These are phyloP conservation scores for Prunus persica DNA, from an alignment of 306 rosid genomes.

Conservation along the genomic window DNA sequence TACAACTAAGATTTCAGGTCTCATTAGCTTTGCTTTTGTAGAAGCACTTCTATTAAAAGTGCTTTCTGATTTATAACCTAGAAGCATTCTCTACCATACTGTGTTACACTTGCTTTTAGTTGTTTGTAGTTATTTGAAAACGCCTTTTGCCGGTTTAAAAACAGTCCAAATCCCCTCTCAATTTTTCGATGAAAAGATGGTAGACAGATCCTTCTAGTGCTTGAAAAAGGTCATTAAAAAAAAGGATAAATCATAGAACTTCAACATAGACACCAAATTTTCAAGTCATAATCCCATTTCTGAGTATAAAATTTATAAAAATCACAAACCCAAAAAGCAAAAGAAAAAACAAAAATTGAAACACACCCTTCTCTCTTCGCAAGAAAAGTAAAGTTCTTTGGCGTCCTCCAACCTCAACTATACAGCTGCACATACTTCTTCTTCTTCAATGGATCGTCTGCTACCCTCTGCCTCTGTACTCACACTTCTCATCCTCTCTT, in stretches of 20 bases:
- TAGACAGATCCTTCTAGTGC: not conserved
- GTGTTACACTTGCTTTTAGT: too few relatives aligned
- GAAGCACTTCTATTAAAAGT: too few relatives aligned
- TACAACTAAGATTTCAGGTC: not conserved
- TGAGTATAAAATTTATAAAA: not conserved
- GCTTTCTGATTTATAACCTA: too few relatives aligned
- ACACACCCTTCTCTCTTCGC: slow-evolving; percentile 14
- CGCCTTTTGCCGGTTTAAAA: too few relatives aligned
- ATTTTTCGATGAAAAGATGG: too few relatives aligned
- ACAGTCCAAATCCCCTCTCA: too few relatives aligned
- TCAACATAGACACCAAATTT: not conserved
- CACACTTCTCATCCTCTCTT: slow-evolving; percentile 35
- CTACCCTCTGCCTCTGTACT: slow-evolving; percentile 33
- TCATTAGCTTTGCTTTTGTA: too few relatives aligned
- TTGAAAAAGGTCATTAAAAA: not conserved
- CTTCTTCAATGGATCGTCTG: slow-evolving; percentile 43
- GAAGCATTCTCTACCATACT: too few relatives aligned
- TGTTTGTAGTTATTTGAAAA: too few relatives aligned
- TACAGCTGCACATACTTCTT: not conserved
- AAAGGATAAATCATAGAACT: not conserved
- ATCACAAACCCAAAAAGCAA: not conserved
- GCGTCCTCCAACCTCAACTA: not conserved
- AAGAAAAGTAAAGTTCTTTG: slow-evolving; percentile 51
- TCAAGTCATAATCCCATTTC: not conserved
- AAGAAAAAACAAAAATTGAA: not conserved